These are phyloP conservation scores for Colletotrichum paranaense DNA, from an alignment of 2,329 filamentous ascomycete species.

Conservation along the genomic window DNA sequence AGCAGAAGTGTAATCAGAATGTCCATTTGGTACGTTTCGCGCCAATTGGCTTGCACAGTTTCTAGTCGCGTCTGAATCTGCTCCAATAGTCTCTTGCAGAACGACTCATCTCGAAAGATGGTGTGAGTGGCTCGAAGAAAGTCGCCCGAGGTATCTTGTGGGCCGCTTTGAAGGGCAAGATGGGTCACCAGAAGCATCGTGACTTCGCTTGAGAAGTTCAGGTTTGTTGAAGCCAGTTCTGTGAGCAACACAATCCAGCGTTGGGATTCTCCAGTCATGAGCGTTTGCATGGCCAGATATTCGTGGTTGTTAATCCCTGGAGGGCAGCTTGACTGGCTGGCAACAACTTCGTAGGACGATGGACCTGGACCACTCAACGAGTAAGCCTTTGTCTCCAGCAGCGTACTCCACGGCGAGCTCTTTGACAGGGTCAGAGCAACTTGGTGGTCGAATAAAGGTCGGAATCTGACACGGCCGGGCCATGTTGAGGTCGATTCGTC, in stretches of 20 bases:
- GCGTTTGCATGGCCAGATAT: conserved; percentile 61
- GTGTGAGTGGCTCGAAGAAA: conserved; percentile 58
- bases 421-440: conserved; percentile 51
- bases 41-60: conserved; percentile 65
- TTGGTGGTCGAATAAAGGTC: conserved; percentile 57
- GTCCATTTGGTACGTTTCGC: conserved; percentile 69
- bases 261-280: conserved; percentile 56
- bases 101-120: conserved; percentile 59
- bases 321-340: conserved; percentile 61
- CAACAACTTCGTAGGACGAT: conserved; percentile 65
- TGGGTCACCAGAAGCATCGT: conserved; percentile 62
- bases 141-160: conserved; percentile 43
- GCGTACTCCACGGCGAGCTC: conserved; percentile 47
- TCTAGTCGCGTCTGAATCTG: conserved; percentile 57
- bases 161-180: conserved; percentile 67
- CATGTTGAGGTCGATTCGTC: conserved; percentile 53
- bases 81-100: conserved; percentile 60
- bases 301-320: conserved; percentile 60
- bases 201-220: conserved; percentile 70
- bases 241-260: conserved; percentile 62
- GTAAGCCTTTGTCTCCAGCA: conserved; percentile 42
- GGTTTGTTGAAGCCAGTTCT: conserved; percentile 61
- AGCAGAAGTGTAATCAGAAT: conserved; percentile 63
- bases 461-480: conserved; percentile 43
- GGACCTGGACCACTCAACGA: conserved; percentile 50